Percentiles rank a stretch among this genome's conserved stretches.
Evolutionary conservation across 352 stramenopile species (phyloP).

Genomic region (Discostella stelligera): DNA sequence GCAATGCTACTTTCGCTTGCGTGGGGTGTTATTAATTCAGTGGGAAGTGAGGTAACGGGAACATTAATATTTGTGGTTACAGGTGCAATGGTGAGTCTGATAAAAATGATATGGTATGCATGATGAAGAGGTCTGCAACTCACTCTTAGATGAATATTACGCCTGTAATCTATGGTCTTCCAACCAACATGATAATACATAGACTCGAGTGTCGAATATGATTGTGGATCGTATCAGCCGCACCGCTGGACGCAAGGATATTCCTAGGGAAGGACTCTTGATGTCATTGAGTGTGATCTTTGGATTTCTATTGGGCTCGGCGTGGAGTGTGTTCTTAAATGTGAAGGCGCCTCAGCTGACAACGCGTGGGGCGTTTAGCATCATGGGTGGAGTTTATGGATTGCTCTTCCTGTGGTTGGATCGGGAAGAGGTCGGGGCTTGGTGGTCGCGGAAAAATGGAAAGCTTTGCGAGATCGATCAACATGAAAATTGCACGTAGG

Average conservation of each 20-base stretch:
- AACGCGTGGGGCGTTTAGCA: conserved; percentile 39
- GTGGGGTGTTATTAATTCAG: conserved; percentile 62
- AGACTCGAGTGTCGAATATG: conserved; percentile 54
- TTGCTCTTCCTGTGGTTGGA: conserved; percentile 53
- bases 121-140: background rate
- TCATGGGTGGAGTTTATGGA: conserved; percentile 52
- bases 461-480: conserved; percentile 49
- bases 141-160: conserved; percentile 6
- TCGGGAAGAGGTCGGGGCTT: conserved; percentile 38
- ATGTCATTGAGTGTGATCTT: conserved; percentile 48
- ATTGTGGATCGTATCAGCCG: conserved; percentile 56
- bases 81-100: conserved; percentile 49
- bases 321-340: conserved; percentile 43
- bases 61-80: conserved; percentile 68
- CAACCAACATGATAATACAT: background rate
- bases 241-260: conserved; percentile 46
- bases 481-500: conserved; percentile 19
- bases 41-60: conserved; percentile 59
- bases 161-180: too few relatives aligned
- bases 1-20: conserved; percentile 45
- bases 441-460: conserved; percentile 45
- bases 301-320: conserved; percentile 45
- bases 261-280: conserved; percentile 44
- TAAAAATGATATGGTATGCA: background rate
- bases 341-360: conserved; percentile 23